Evolutionary conservation across 768 basidiomycete genomes (phyloP).

Genomic region (Hygrocybe coccinea): DNA sequence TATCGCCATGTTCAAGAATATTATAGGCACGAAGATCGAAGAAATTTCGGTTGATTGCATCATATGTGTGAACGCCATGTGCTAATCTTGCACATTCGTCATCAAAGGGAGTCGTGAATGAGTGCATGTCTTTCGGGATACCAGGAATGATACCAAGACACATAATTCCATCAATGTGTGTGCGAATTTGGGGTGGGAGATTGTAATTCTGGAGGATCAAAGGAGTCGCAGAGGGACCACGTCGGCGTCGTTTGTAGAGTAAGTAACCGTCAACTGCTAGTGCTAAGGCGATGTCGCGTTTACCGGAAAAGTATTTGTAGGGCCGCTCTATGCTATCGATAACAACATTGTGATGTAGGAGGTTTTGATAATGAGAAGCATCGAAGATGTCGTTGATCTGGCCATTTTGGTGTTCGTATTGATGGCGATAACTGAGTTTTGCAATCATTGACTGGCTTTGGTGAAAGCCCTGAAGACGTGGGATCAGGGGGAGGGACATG

Average conservation of each 20-base stretch:
- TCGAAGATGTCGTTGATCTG: slow-evolving; percentile 34
- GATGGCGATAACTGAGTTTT: slow-evolving; percentile 25
- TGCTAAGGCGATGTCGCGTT: slow-evolving; percentile 36
- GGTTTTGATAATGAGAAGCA: slow-evolving; percentile 22
- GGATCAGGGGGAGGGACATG: slow-evolving; percentile 37
- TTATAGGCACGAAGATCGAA: slow-evolving; percentile 23
- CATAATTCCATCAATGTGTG: slow-evolving; percentile 28
- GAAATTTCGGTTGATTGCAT: slow-evolving; percentile 26
- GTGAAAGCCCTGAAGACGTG: slow-evolving; percentile 28
- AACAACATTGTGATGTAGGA: slow-evolving; percentile 16
- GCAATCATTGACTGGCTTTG: slow-evolving; percentile 15
- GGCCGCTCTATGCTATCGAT: slow-evolving; percentile 20
- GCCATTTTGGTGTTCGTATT: slow-evolving; percentile 9
- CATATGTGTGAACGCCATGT: slow-evolving; percentile 33
- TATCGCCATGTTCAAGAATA: slow-evolving; percentile 18
- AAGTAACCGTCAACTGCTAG: slow-evolving; percentile 36
- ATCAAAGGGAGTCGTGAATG: slow-evolving; percentile 34
- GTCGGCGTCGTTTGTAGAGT: slow-evolving; percentile 25
- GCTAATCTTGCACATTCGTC: slow-evolving; percentile 33
- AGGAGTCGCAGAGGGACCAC: slow-evolving; percentile 32
- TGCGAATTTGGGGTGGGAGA: slow-evolving; percentile 34
- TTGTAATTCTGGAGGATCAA: slow-evolving; percentile 40
- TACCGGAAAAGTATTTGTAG: slow-evolving; percentile 31
- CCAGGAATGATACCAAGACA: slow-evolving; percentile 42
- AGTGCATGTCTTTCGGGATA: slow-evolving; percentile 33